These are phyloP conservation scores for Priceomyces carsonii DNA, from an alignment of 805 yeast genomes.

Conservation along the genomic window DNA sequence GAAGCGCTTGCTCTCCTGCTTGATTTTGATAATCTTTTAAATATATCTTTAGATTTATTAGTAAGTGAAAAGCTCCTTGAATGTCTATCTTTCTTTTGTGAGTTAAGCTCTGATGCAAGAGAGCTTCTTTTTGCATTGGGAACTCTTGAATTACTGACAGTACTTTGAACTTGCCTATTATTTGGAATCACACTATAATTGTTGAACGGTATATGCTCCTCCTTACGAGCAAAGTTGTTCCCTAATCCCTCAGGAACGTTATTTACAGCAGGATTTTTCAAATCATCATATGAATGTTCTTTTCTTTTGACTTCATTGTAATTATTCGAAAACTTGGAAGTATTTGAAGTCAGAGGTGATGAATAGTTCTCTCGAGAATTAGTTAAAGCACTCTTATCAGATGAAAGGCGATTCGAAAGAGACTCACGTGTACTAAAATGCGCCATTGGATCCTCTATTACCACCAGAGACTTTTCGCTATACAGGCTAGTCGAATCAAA, in stretches of 20 bases:
- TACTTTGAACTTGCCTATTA: no score
- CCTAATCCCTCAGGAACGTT: background rate
- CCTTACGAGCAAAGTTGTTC: no score
- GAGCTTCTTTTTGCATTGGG: background rate
- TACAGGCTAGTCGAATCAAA: constrained; percentile 2
- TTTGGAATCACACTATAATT: no score
- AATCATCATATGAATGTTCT: background rate
- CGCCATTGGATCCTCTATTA: constrained; percentile 9
- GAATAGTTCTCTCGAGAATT: constrained; percentile 11
- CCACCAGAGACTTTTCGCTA: constrained; percentile 2
- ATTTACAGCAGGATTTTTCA: background rate
- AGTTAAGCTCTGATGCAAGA: background rate
- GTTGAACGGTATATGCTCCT: no score
- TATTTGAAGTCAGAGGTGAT: constrained; percentile 19
- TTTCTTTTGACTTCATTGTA: background rate
- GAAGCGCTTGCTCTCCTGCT: constrained; percentile 18
- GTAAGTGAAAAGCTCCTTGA: constrained; percentile 27
- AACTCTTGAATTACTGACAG: background rate
- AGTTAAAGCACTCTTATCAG: constrained; percentile 13
- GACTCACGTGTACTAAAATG: constrained; percentile 2
- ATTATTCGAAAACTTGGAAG: constrained; percentile 9
- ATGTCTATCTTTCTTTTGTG: constrained; percentile 14
- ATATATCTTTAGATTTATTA: constrained; percentile 29
- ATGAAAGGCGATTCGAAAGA: constrained; percentile 5
- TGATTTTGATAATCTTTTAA: constrained; percentile 34